Conservation (phyloP, 257 asterid genomes). For the Gentiana macrophylla region DNA sequence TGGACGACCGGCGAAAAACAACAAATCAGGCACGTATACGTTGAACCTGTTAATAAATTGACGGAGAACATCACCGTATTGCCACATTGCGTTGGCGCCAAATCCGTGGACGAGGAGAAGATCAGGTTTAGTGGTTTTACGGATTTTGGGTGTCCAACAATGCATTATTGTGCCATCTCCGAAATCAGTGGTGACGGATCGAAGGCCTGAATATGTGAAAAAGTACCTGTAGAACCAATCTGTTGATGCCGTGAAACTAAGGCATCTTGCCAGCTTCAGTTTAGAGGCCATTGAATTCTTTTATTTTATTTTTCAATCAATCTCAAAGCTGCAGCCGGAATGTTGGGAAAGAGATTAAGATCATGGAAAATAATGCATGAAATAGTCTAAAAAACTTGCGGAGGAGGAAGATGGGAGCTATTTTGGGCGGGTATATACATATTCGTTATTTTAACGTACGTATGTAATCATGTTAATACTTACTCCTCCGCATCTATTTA, state of each 20-base stretch:
- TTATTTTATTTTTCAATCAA: too few relatives aligned
- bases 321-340: neutral
- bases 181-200: conserved; percentile 45
- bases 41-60: conserved; percentile 73
- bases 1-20: conserved; percentile 70
- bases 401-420: too few relatives aligned
- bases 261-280: conserved; percentile 35
- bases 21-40: conserved; percentile 84
- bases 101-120: conserved; percentile 76
- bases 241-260: conserved; percentile 83
- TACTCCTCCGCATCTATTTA: too few relatives aligned
- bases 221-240: conserved; percentile 70
- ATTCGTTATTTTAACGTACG: too few relatives aligned
- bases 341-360: neutral
- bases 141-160: conserved; percentile 74
- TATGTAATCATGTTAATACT: too few relatives aligned
- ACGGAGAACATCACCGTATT: conserved; percentile 75
- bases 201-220: conserved; percentile 73
- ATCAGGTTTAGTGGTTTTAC: conserved; percentile 41
- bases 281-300: too few relatives aligned
- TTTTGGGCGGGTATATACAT: too few relatives aligned
- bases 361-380: neutral
- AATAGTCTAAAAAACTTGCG: neutral
- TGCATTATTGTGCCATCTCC: conserved; percentile 70
- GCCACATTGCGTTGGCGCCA: conserved; percentile 99